These are phyloP conservation scores for Pelargonium fulgidum DNA, from an alignment of 441 rosid genomes.

Conservation along the genomic window DNA sequence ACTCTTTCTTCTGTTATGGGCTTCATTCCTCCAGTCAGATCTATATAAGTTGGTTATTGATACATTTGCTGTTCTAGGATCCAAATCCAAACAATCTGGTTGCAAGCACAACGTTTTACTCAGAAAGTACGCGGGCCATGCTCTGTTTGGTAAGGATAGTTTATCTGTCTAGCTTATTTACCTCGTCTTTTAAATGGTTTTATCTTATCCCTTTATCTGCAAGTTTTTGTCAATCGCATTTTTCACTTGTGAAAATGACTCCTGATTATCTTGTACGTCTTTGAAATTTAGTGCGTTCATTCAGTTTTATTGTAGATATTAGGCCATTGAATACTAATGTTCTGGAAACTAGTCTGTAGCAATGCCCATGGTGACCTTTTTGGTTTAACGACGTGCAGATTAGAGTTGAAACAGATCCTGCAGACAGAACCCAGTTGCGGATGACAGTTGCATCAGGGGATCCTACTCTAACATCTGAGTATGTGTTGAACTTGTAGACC, in stretches of 20 bases:
- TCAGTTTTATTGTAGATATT: no score
- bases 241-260: no score
- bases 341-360: not conserved
- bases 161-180: not conserved
- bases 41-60: not conserved
- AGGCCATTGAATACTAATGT: no score
- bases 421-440: conserved; percentile 95
- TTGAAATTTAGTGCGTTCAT: no score
- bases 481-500: conserved; percentile 25
- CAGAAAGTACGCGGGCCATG: conserved; percentile 75
- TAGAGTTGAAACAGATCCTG: conserved; percentile 94
- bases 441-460: conserved; percentile 93
- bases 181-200: not conserved
- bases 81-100: conserved; percentile 83
- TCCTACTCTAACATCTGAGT: conserved; percentile 81
- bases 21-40: not conserved
- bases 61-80: not conserved
- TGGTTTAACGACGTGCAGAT: conserved; percentile 35
- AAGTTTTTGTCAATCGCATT: conserved; percentile 8
- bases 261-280: no score
- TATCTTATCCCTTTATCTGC: not conserved
- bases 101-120: conserved; percentile 85
- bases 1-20: not conserved
- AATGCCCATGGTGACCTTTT: not conserved
- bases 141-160: conserved; percentile 72